Base-by-base conservation (phyloP, 2,329 filamentous ascomycete genomes). In the Pseudogymnoascus sp. region DNA sequence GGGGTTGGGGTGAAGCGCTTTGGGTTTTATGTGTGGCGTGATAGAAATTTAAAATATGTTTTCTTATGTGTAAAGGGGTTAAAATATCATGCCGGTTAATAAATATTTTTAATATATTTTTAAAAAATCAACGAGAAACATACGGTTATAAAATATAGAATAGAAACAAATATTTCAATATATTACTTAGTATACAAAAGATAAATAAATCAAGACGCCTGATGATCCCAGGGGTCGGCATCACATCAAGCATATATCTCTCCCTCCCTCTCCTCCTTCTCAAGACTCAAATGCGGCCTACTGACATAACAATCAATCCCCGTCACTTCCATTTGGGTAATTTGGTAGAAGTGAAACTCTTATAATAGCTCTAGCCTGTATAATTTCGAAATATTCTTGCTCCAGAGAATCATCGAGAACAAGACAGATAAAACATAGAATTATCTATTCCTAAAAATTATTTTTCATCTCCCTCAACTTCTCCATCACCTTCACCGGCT, bases 391-490 rank as follows among this genome's bases (percentile, higher is more conserved):
- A n/a, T 2, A 14, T 51, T 51, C 23, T n/a, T 51, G 23, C 14
- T 29, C 7, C 45, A 29, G 8, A 51, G n/a, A 51, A n/a, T n/a
- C 23, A 54, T 45, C 8, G 10, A 31, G 31, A 11, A 51, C 4
- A 54, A 1, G 16, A 31, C 6, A 31, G n/a, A 54, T 31, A 54
- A 16, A 29, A 18, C 8, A 16, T 54, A 16, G 14, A 29, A 12
- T 57, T 2, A 57, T 57, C 47, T 31, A 57, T 16, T 2, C 14
- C 23, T 57, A 57, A 61, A 74, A 75, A 54, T 66, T 73, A 73
- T 96, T 93, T 86, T 97, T 99, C 88, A 96, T 87, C 76, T 96
- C 90, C 63, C 95, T 83, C 71, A 97, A 78, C 70, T 87, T 87
- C 34, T 82, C 83, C 90, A 99, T 96, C 14, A 97, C 92, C 60